Evolutionary conservation across 108 stramenopile species (phyloP).

Genomic region (Skeletonema potamos): DNA sequence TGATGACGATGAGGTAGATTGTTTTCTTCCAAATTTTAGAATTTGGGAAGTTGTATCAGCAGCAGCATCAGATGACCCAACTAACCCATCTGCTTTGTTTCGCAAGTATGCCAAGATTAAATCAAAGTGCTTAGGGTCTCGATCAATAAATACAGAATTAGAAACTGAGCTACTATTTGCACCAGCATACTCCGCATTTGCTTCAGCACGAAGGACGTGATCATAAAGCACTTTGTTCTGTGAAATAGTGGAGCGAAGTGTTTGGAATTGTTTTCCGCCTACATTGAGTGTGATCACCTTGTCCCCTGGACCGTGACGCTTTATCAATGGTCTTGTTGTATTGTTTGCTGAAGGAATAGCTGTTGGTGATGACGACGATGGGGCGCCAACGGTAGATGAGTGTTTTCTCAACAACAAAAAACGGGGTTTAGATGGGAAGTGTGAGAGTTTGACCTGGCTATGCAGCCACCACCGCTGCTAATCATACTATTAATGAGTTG

Average conservation of each 20-base stretch:
- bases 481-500: no score
- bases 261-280: constrained; percentile 61
- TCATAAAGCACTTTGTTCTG: constrained; percentile 45
- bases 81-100: constrained; percentile 48
- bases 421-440: no score
- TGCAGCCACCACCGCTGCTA: no score
- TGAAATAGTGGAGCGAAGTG: constrained; percentile 57
- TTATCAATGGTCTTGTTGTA: background rate
- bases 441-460: no score
- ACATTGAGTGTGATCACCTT: constrained; percentile 56
- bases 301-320: constrained; percentile 53
- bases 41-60: background rate
- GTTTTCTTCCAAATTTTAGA: background rate
- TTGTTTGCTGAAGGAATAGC: background rate
- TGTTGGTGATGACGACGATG: background rate
- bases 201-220: constrained; percentile 55
- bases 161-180: no score
- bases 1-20: background rate
- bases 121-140: constrained; percentile 59
- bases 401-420: background rate
- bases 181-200: constrained; percentile 43
- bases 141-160: constrained; percentile 58
- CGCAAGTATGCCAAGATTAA: constrained; percentile 54
- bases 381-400: no score
- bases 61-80: background rate